phyloP scores from a whole-genome alignment of 2,329 filamentous ascomycete genomes.

The Lachnellula cervina region DNA sequence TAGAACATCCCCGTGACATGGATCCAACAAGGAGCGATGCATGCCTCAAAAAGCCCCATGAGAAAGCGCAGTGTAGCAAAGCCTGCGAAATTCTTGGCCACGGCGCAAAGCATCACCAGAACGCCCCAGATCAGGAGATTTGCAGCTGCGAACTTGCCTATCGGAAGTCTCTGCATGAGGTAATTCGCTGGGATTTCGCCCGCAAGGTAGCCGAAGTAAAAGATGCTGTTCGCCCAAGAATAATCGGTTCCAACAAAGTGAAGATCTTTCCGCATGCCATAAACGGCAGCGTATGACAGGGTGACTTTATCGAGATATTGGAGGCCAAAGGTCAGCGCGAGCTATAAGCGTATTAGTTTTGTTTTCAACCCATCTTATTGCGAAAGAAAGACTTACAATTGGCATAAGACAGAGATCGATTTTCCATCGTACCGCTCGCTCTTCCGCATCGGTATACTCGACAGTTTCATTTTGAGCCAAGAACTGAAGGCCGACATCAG shows the following conservation, averaged over 20 bases:
- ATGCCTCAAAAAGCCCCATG: slow-evolving; percentile 60
- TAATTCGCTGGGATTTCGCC: slow-evolving; percentile 46
- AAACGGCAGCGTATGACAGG: slow-evolving; percentile 50
- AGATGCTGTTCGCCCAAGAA: slow-evolving; percentile 42
- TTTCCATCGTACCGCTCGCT: too few relatives aligned
- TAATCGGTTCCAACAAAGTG: slow-evolving; percentile 46
- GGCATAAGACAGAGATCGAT: too few relatives aligned
- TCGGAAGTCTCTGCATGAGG: slow-evolving; percentile 45
- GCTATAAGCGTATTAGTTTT: too few relatives aligned
- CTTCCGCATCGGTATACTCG: too few relatives aligned
- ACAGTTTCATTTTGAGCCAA: too few relatives aligned
- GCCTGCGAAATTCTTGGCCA: slow-evolving; percentile 51
- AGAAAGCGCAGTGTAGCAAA: slow-evolving; percentile 60
- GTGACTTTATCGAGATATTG: slow-evolving; percentile 37
- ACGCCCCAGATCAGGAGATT: slow-evolving; percentile 46
- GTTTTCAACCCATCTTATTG: too few relatives aligned
- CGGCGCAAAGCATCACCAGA: slow-evolving; percentile 54
- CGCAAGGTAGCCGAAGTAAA: slow-evolving; percentile 30
- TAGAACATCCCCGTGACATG: slow-evolving; percentile 55
- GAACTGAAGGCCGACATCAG: too few relatives aligned
- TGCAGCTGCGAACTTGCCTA: slow-evolving; percentile 47
- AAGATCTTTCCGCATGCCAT: slow-evolving; percentile 51
- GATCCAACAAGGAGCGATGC: slow-evolving; percentile 63
- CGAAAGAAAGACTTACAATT: too few relatives aligned
- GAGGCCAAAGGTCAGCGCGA: not conserved